phyloP scores from a whole-genome alignment of 2,329 filamentous ascomycete genomes.

The Cadophora malorum region DNA sequence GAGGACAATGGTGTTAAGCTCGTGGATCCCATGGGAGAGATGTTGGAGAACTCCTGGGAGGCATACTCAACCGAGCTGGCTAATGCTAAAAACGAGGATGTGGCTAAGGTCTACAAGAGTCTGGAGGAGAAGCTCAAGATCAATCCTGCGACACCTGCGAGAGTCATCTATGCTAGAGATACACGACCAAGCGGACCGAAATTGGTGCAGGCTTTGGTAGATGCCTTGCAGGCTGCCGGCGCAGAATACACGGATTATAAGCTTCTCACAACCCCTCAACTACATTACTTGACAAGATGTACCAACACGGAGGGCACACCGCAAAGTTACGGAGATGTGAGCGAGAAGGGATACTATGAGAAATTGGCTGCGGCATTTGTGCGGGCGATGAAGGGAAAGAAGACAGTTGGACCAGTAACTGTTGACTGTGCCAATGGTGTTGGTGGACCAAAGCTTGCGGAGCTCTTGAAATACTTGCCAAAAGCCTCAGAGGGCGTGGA shows the following conservation, averaged over 20 bases:
- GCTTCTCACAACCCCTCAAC: slow-evolving; percentile 93
- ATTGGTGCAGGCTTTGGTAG: slow-evolving; percentile 78
- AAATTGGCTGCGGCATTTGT: slow-evolving; percentile 88
- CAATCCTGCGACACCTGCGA: slow-evolving; percentile 71
- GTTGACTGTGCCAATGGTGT: slow-evolving; percentile 98
- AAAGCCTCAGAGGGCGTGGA: slow-evolving; percentile 71
- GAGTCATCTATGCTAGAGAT: slow-evolving; percentile 89
- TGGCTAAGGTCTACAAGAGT: slow-evolving; percentile 77
- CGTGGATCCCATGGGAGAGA: slow-evolving; percentile 96
- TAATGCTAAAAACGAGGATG: slow-evolving; percentile 79
- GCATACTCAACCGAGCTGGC: slow-evolving; percentile 85
- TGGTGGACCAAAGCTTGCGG: slow-evolving; percentile 86
- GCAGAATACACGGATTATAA: slow-evolving; percentile 84
- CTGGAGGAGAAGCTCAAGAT: slow-evolving; percentile 79
- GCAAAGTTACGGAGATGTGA: slow-evolving; percentile 86
- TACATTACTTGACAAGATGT: slow-evolving; percentile 95
- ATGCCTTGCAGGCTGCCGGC: slow-evolving; percentile 78
- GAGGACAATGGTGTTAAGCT: slow-evolving; percentile 94
- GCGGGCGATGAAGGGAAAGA: slow-evolving; percentile 78
- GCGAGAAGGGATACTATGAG: slow-evolving; percentile 92
- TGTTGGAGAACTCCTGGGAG: slow-evolving; percentile 97
- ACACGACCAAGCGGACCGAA: slow-evolving; percentile 90
- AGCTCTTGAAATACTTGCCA: slow-evolving; percentile 84
- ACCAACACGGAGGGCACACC: slow-evolving; percentile 90
- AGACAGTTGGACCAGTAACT: slow-evolving; percentile 74